These are phyloP conservation scores for Avicennia marina DNA, from an alignment of 257 asterid genomes.

Conservation along the genomic window DNA sequence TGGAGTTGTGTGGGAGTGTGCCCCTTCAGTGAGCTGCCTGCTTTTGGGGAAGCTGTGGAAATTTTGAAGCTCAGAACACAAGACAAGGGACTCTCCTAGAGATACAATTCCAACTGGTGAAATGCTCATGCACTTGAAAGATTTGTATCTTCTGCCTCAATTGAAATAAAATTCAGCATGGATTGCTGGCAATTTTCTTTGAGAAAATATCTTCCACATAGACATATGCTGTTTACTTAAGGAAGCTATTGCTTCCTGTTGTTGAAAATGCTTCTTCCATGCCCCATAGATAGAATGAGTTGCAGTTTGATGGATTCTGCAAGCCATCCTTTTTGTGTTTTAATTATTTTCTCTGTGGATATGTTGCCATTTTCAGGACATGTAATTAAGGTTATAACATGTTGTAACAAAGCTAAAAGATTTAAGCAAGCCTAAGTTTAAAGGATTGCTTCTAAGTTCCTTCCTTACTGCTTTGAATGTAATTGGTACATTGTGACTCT, in stretches of 20 bases:
- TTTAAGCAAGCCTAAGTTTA: no score
- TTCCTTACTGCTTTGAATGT: no score
- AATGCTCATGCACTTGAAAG: not conserved
- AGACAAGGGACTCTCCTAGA: not conserved
- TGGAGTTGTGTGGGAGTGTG: not conserved
- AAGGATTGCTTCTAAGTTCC: no score
- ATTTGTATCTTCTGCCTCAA: not conserved
- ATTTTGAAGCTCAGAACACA: not conserved
- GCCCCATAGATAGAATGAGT: not conserved
- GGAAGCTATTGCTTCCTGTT: not conserved
- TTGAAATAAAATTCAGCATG: not conserved
- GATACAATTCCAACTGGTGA: not conserved
- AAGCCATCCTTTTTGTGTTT: not conserved
- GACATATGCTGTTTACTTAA: not conserved
- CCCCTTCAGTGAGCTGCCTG: not conserved
- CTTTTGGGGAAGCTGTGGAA: not conserved
- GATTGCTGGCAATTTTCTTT: not conserved
- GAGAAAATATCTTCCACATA: not conserved
- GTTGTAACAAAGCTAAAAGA: no score
- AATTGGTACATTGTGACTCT: no score
- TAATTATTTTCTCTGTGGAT: not conserved
- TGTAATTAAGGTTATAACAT: no score
- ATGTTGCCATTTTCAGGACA: not conserved
- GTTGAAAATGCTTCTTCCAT: not conserved
- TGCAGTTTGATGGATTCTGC: not conserved